Base-by-base conservation (phyloP, 2,329 filamentous ascomycete species). In the Xylaria polymorpha region DNA sequence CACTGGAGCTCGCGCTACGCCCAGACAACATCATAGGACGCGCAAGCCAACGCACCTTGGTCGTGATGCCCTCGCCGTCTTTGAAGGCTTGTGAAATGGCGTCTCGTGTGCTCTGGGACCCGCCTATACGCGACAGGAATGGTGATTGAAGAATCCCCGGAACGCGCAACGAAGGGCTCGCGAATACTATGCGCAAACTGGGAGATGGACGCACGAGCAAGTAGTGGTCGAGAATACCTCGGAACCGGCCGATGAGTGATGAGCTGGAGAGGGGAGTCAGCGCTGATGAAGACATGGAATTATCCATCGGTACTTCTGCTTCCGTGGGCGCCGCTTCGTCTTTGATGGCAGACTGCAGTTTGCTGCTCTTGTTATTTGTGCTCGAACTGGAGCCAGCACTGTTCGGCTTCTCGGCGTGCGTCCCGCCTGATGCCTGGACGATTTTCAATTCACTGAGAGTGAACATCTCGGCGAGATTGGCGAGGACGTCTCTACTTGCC, bases 21-120 rank as follows among this genome's bases (percentile, higher is more conserved):
- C 64, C 60, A 12, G 55, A 56, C 9, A 37, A 35, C 25, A 37
- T n/a, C 32, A 39, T 59, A 29, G 64, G 64, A 8, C 67, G 67
- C 35, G 69, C 85, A 1, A 92, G 80, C 92, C 91, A 94, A 61
- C 88, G 87, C 15, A 94, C 87, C 76, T 92, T 92, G 4, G 91
- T 91, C 1, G 92, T 94, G 5, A 94, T 89, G 56, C 91, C 90
- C 53, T 88, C 87, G 0, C 91, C 91, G 73, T 90, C 86, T 5
- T 86, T 85, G 25, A 94, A 85, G 0, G 92, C 91, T n/a, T 83
- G 79, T 0, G 79, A 78, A 20, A 89, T 79, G 50, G 85, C 82
- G 15, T 87, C 83, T 9, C 83, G 83, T 2, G 86, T 81, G 18
- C 81, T 79, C 2, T 76, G 74, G 0, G 84, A 83, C 2, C 86